Conservation (phyloP, 108 stramenopile genomes). For the Parietichytrium sp. region DNA sequence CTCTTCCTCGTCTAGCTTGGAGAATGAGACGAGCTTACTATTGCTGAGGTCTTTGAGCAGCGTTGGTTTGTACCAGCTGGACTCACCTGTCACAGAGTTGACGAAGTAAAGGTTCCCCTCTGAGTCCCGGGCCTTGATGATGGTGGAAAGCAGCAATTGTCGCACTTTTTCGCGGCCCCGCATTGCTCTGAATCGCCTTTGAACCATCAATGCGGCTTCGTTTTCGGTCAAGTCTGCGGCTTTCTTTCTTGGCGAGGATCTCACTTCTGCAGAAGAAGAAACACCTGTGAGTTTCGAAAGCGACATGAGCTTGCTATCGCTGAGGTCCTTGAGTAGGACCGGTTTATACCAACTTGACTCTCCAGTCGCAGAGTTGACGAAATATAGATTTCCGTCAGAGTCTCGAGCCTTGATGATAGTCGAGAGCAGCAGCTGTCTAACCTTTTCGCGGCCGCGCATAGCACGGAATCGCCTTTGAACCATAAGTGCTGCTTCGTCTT, state of each 20-base stretch:
- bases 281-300: no score
- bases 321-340: neutral
- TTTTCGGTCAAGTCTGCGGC: conserved; percentile 29
- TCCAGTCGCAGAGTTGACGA: neutral
- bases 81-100: neutral
- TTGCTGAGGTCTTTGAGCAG: neutral
- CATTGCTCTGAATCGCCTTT: neutral
- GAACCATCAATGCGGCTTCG: conserved; percentile 13
- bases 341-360: neutral
- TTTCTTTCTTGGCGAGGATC: no score
- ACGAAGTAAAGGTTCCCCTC: conserved; percentile 22
- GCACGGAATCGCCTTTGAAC: neutral
- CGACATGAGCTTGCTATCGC: neutral
- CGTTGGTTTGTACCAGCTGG: neutral
- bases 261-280: no score
- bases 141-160: neutral
- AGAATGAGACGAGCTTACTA: neutral
- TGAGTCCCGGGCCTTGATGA: neutral
- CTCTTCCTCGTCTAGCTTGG: no score
- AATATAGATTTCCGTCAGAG: neutral
- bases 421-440: neutral
- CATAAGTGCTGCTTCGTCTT: neutral
- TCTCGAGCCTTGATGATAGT: neutral
- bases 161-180: neutral
- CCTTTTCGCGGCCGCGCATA: neutral